Conservation (phyloP, 192 early-diverging fungal genomes). For the Tieghemiomyces parasiticus region DNA sequence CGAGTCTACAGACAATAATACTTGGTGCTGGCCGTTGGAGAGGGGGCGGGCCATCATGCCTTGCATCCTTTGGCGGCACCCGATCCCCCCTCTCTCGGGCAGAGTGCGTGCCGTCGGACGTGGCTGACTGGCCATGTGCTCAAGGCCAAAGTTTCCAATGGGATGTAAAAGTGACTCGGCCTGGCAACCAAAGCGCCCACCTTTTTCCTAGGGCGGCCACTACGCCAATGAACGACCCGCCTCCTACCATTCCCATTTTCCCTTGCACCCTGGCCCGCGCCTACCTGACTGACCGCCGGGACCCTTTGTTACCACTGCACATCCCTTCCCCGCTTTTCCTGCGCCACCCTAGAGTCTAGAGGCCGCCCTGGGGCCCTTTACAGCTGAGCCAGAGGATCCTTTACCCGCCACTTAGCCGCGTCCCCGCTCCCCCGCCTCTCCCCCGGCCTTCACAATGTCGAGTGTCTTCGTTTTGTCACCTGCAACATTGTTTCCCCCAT, state of each 20-base stretch:
- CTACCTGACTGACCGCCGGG: background rate
- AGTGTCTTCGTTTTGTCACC: background rate
- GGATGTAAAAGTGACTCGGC: no score
- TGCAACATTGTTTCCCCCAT: background rate
- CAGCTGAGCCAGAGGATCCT: background rate
- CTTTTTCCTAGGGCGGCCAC: background rate
- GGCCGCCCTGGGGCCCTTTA: no score
- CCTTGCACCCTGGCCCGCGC: background rate
- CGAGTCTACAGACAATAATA: no score
- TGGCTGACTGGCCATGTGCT: no score
- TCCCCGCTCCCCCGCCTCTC: background rate
- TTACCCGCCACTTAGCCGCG: background rate
- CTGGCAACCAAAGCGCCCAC: no score
- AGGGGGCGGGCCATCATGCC: no score
- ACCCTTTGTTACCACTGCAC: background rate
- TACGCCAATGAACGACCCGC: background rate
- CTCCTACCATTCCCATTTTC: background rate
- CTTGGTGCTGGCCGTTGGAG: no score
- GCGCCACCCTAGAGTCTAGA: no score
- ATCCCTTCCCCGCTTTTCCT: background rate
- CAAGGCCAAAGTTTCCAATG: no score
- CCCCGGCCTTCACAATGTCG: background rate
- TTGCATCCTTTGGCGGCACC: no score
- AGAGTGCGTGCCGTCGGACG: no score
- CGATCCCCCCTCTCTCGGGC: no score